Base-by-base conservation (phyloP, 2,329 filamentous ascomycete genomes). In the Diaporthe citrichinensis region DNA sequence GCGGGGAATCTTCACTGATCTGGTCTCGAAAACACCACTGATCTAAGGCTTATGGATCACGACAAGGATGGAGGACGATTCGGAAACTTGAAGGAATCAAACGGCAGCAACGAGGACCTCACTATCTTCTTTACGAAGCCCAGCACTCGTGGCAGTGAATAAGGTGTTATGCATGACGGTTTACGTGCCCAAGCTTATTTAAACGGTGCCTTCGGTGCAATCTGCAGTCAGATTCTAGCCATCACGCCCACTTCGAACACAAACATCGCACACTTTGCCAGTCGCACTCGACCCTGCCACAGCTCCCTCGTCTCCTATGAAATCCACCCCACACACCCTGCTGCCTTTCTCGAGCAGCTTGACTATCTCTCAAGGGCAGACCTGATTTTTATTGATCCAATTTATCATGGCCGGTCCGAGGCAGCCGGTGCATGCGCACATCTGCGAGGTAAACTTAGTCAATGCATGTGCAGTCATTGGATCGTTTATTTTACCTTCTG, bases 401-500 rank as follows among this genome's bases (percentile, higher is more conserved):
- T 1, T 67, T 25, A 12, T 49, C 62, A 67, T 51, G 28, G 62
- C 41, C 15, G 62, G 62, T 25, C 62, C 62, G 23, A 67, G 41
- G 44, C 62, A 67, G 62, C 62, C 62, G 23, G 62, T 67, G 44
- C 62, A 67, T 7, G 62, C 62, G 44, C 62, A 67, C 44, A 67
- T 51, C 62, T 67, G 44, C 23, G 31, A 36, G 20, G 7, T 36
- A 34, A 67, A 36, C 5, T 67, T 10, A 39, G 44, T 28, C 3
- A 17, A 36, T 36, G 28, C 28, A 39, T 51, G 3, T 17, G 28
- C 12, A 67, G 23, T 51, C 61, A 51, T 51, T 36, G 20, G 7
- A 36, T 25, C 6, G 2, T 2, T 51, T n/a, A 10, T 17, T 20
- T 10, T 25, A 67, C 62, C 44, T 67, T 67, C 62, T 67, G 62